Conservation (phyloP, 176 grass and related monocot genomes). For the Lolium multiflorum region DNA sequence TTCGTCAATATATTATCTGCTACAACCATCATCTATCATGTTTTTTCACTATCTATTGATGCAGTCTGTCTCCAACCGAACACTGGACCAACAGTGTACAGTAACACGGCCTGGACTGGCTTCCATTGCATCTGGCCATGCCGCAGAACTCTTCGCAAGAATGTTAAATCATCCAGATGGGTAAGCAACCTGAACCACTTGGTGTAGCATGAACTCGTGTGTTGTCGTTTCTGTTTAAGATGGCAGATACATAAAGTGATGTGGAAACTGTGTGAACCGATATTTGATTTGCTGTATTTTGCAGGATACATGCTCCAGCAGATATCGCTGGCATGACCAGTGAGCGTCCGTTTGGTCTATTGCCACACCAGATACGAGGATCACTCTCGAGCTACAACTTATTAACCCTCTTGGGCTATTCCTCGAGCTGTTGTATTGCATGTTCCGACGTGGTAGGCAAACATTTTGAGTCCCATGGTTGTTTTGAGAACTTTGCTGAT, state of each 20-base stretch:
- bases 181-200: constrained; percentile 48
- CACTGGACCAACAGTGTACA: constrained; percentile 96
- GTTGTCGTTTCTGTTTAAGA: neutral
- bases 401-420: constrained; percentile 85
- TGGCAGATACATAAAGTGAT: neutral
- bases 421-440: constrained; percentile 83
- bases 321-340: constrained; percentile 65
- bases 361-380: constrained; percentile 92
- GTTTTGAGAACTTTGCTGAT: neutral
- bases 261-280: neutral
- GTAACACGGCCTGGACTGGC: constrained; percentile 94
- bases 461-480: constrained; percentile 27
- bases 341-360: constrained; percentile 59
- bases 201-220: neutral
- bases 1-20: neutral
- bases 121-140: constrained; percentile 74
- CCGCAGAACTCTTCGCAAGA: constrained; percentile 82
- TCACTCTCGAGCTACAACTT: constrained; percentile 74
- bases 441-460: constrained; percentile 77
- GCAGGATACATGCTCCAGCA: constrained; percentile 84
- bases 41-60: constrained; percentile 22
- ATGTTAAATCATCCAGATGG: constrained; percentile 86
- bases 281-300: constrained; percentile 31
- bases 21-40: constrained; percentile 29
- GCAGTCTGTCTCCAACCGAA: constrained; percentile 91